Evolutionary conservation across 106 monocot genomes (phyloP), one percentile per base, ranked within the genome.

Genomic region (Allium fistulosum): DNA sequence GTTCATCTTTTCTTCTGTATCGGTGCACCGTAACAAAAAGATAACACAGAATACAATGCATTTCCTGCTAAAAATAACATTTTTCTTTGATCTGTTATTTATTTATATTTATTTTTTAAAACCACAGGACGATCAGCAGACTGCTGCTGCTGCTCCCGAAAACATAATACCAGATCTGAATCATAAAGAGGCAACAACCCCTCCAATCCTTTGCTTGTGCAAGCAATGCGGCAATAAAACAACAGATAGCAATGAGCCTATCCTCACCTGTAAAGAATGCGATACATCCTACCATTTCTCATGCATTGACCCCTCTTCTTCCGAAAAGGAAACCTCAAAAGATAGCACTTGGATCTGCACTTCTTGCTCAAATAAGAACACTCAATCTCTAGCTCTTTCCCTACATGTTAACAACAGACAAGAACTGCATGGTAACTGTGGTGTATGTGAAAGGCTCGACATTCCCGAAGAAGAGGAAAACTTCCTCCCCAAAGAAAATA

Each of bases 261-360:
- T 79, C 70, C 85, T 91, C 61, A 82, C 86, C 51, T 95, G 94
- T 78, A 81, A 83, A 73, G 77, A 79, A 46, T 95, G 94, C 68
- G 85, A 88, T 56, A 70, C 83, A 46, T 62, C 78, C 57, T 95
- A 83, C 78, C 95, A 88, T 61, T 65, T 91, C 16, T 76, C 80
- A 17, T 95, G 95, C 63, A 58, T 73, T 10, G 62, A 74, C 26
- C 82, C 91, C 71, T 17, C 63, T 58, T 50, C 73, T 48, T 46
- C 70, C 57, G 69, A 61, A 16, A 67, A 76, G 51, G 74, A 83
- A 14, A 72, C 51, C 65, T 73, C 48, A 62, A 83, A 58, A 62
- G 37, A 37, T 37, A 37, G 37, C 37, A 37, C 37, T 37, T 95
- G 88, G 83, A 83, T 73, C 69, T 86, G 85, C 66, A 4, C 74